Base-by-base conservation (phyloP, 306 rosid species). In the Quercus parvula region DNA sequence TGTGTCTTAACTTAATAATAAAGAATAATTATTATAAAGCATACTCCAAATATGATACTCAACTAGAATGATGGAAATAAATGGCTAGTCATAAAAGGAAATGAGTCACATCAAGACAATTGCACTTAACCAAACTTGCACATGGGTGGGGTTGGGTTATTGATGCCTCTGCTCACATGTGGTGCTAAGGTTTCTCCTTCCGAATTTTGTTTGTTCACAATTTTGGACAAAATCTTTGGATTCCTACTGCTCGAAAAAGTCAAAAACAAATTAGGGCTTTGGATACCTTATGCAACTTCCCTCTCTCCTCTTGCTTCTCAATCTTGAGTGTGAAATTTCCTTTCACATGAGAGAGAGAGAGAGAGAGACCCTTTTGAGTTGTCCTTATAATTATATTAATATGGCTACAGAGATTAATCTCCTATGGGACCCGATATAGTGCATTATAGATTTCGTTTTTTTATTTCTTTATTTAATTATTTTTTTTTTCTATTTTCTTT, bases 71-170 rank as follows among this genome's bases (percentile, higher is more conserved):
- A 24, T 0, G 33, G 33, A 24, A 12, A 59, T 28, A 59, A 24
- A 59, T 12, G 5, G 17, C 54, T 10, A 12, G 1, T n/a, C 9
- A 5, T 19, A 8, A n/a, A 3, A 15, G 11, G n/a, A 71, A 81
- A 44, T 7, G 18, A 69, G 84, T 84, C 83, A 80, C 89, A 83
- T 89, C 87, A 84, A 58, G 4, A 73, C 76, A 72, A 28, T 67
- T 67, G 86, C 49, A 74, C 12, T 63, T 20, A 55, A 76, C 4
- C 11, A 71, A 81, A 67, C 54, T 28, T 1, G 86, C 96, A 91
- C 88, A 76, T 89, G 90, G 86, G 92, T 85, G 87, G 88, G 95
- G 90, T 61, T 82, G 64, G 49, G 30, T 35, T 52, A 83, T 82
- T 68, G 80, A 77, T 77, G 85, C 59, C 76, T 79, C 56, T 82